Conservation (phyloP, 2,329 filamentous ascomycete genomes). For the Aphanocladium album region DNA sequence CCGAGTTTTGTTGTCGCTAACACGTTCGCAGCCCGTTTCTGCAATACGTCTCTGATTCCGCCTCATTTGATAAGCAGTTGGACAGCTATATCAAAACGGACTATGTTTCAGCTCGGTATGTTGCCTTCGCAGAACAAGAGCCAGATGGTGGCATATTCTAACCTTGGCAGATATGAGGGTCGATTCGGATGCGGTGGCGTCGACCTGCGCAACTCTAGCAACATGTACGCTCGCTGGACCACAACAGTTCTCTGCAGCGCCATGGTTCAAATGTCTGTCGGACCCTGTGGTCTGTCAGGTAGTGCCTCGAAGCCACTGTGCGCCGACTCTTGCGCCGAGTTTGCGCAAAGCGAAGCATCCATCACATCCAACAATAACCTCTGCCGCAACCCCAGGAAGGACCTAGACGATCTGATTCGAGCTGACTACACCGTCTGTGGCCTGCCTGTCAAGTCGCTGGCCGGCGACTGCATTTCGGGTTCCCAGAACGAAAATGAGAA, state of each 20-base stretch:
- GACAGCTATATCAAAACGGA: conserved; percentile 65
- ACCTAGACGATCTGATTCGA: conserved; percentile 72
- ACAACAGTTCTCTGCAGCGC: conserved; percentile 89
- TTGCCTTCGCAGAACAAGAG: conserved; percentile 9
- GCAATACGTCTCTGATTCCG: conserved; percentile 67
- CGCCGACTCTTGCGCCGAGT: conserved; percentile 82
- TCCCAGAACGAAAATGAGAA: conserved; percentile 76
- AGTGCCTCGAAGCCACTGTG: conserved; percentile 70
- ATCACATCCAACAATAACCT: conserved; percentile 69
- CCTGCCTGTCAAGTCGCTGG: conserved; percentile 73
- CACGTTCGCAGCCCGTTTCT: conserved; percentile 68
- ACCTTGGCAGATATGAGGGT: conserved; percentile 62
- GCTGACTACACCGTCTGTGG: conserved; percentile 91
- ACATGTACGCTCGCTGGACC: conserved; percentile 89
- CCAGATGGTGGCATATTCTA: conserved; percentile 6
- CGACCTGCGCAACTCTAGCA: conserved; percentile 70
- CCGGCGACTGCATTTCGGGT: conserved; percentile 68
- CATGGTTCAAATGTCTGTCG: conserved; percentile 83
- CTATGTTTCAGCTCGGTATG: conserved; percentile 76
- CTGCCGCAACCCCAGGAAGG: conserved; percentile 61
- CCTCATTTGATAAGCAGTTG: conserved; percentile 74
- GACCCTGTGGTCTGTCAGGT: conserved; percentile 60
- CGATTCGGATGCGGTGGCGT: conserved; percentile 76
- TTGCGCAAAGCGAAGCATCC: conserved; percentile 81
- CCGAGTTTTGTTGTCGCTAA: conserved; percentile 15